Evolutionary conservation across 1,139 yeast genomes (phyloP).

Genomic region (Taphrina communis): DNA sequence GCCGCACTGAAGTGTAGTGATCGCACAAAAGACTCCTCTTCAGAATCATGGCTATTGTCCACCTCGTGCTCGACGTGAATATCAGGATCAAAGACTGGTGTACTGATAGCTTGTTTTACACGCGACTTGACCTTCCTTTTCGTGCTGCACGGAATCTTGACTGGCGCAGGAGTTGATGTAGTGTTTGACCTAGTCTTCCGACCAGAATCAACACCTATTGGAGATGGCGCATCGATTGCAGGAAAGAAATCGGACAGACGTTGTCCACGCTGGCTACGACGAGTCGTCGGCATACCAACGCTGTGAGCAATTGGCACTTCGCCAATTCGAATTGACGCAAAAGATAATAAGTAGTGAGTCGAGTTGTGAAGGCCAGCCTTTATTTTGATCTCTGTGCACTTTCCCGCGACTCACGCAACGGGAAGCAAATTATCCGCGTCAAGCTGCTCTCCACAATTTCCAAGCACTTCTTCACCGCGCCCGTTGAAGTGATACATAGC

Average conservation of each 20-base stretch:
- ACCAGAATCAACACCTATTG: not conserved
- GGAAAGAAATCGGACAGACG: constrained; percentile 29
- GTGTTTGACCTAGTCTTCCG: constrained; percentile 3
- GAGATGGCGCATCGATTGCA: constrained; percentile 24
- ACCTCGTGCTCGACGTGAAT: constrained; percentile 4
- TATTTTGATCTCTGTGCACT: constrained; percentile 9
- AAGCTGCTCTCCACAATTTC: not conserved
- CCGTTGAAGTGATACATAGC: too few species aligned
- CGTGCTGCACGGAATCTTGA: not conserved
- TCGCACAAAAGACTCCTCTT: constrained; percentile 25
- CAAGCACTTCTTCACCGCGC: too few species aligned
- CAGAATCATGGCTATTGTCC: constrained; percentile 20
- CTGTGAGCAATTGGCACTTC: not conserved
- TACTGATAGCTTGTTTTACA: not conserved
- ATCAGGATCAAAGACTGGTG: constrained; percentile 28
- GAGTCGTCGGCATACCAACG: not conserved
- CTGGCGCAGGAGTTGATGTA: constrained; percentile 7
- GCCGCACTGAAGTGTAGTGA: constrained; percentile 21
- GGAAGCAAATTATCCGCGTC: not conserved
- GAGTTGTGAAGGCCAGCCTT: not conserved
- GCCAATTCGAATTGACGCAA: not conserved
- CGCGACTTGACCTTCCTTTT: not conserved
- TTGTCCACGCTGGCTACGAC: not conserved
- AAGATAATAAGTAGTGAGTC: too few species aligned
- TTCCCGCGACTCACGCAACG: too few species aligned